Conservation (phyloP, 805 yeast genomes). For the Saturnispora zaruensis region DNA sequence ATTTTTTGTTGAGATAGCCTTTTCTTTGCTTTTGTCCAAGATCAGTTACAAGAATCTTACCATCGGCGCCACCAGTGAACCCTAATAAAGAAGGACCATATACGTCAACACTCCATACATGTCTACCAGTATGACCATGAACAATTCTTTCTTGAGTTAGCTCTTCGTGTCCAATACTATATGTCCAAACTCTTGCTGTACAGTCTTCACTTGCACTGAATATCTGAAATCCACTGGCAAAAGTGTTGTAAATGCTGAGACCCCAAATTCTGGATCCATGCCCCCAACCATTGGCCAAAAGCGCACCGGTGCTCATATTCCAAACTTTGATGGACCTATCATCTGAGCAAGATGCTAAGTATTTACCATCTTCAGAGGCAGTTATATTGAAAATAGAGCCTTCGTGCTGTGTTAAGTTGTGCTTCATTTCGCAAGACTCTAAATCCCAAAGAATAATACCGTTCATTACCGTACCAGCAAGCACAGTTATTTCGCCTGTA, state of each 20-base stretch:
- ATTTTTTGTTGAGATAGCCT: constrained; percentile 24
- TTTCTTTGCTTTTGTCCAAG: constrained; percentile 29
- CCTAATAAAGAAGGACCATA: constrained; percentile 38
- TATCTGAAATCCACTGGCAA: constrained; percentile 25
- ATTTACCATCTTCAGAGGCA: constrained; percentile 45
- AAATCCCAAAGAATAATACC: constrained; percentile 79
- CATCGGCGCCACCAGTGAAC: constrained; percentile 93
- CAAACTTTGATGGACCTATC: constrained; percentile 82
- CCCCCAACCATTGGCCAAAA: constrained; percentile 87
- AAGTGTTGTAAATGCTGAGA: constrained; percentile 42
- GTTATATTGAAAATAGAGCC: constrained; percentile 86
- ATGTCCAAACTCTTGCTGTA: constrained; percentile 72
- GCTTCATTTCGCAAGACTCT: constrained; percentile 32
- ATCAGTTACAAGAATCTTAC: constrained; percentile 61
- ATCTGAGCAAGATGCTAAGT: constrained; percentile 79
- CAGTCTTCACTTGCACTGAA: constrained; percentile 83
- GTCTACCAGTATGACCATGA: constrained; percentile 77
- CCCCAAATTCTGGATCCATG: constrained; percentile 94
- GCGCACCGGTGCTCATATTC: constrained; percentile 47
- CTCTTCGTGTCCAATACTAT: constrained; percentile 23
- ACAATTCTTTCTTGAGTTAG: constrained; percentile 40
- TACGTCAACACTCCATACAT: constrained; percentile 74
- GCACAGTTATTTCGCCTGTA: constrained; percentile 39
- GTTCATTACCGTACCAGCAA: constrained; percentile 91
- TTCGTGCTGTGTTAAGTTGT: constrained; percentile 65